Evolutionary conservation across 441 rosid species (phyloP).

Genomic region (Brassica hybrid): DNA sequence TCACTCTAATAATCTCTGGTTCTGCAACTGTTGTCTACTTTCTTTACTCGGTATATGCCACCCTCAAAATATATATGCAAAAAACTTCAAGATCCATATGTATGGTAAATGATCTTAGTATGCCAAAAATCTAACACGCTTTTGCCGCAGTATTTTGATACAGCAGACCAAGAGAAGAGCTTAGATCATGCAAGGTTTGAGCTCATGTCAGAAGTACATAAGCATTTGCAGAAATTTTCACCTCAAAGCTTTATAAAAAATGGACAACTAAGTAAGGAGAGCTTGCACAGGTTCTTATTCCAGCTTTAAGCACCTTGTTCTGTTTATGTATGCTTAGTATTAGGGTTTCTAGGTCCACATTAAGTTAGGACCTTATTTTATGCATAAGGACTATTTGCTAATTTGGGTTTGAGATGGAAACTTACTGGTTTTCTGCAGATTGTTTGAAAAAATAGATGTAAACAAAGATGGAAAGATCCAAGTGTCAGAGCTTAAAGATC

Average conservation of each 20-base stretch:
- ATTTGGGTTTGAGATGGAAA: neutral
- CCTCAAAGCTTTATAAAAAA: constrained; percentile 34
- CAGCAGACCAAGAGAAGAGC: constrained; percentile 31
- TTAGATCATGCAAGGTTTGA: constrained; percentile 37
- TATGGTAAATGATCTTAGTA: neutral
- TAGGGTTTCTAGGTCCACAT: no score
- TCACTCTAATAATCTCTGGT: constrained; percentile 37
- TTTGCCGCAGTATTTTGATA: constrained; percentile 25
- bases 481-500: constrained; percentile 34
- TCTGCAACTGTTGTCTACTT: constrained; percentile 37
- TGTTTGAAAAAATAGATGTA: constrained; percentile 35
- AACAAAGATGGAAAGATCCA: constrained; percentile 44
- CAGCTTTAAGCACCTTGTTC: neutral
- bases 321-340: no score
- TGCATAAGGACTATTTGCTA: neutral
- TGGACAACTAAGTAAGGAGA: constrained; percentile 36
- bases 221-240: constrained; percentile 27
- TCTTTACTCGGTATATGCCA: constrained; percentile 37
- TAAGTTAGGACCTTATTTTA: no score
- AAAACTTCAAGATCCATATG: neutral
- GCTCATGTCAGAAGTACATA: constrained; percentile 44
- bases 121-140: neutral
- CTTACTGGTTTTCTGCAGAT: constrained; percentile 6
- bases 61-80: neutral
- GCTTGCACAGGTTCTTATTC: constrained; percentile 23